phyloP scores from a whole-genome alignment of 2,329 filamentous ascomycete genomes.

The Pezicula carpinea region DNA sequence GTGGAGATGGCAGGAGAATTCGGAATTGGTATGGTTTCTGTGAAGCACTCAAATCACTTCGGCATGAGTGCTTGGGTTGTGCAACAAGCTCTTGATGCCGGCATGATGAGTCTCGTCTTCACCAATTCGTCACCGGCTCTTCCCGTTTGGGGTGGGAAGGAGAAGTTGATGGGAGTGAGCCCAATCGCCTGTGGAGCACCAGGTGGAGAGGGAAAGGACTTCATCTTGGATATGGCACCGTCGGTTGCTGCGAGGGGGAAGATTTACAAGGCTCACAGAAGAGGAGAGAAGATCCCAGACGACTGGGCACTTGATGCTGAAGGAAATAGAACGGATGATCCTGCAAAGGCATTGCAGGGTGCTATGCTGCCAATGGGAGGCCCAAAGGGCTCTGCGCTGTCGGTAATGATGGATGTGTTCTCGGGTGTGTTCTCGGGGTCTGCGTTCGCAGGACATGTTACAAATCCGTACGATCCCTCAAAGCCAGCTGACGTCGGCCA shows the following conservation, averaged over 20 bases:
- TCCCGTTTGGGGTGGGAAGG: conserved; percentile 29
- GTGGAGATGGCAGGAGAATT: conserved; percentile 59
- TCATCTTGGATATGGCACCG: conserved; percentile 74
- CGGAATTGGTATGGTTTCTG: conserved; percentile 71
- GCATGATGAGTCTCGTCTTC: conserved; percentile 52
- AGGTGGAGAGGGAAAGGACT: conserved; percentile 53
- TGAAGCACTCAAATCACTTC: conserved; percentile 77
- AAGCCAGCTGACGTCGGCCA: conserved; percentile 68
- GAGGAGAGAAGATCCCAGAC: conserved; percentile 63
- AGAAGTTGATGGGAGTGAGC: conserved; percentile 27
- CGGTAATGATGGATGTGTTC: conserved; percentile 88
- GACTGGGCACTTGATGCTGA: conserved; percentile 74
- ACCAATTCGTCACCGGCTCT: conserved; percentile 30
- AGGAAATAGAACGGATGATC: conserved; percentile 66
- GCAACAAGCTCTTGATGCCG: conserved; percentile 68
- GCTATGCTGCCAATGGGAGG: conserved; percentile 87
- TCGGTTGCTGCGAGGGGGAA: conserved; percentile 67
- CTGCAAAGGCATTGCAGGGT: conserved; percentile 63
- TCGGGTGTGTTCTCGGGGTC: conserved; percentile 73
- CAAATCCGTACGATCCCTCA: conserved; percentile 69
- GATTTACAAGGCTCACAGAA: conserved; percentile 63
- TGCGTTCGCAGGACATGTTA: conserved; percentile 74
- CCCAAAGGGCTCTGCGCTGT: conserved; percentile 71
- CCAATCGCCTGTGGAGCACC: conserved; percentile 61
- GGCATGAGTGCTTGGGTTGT: conserved; percentile 81